phyloP scores from a whole-genome alignment of 2,329 filamentous ascomycete species.

The Macrophomina pseudophaseolina region DNA sequence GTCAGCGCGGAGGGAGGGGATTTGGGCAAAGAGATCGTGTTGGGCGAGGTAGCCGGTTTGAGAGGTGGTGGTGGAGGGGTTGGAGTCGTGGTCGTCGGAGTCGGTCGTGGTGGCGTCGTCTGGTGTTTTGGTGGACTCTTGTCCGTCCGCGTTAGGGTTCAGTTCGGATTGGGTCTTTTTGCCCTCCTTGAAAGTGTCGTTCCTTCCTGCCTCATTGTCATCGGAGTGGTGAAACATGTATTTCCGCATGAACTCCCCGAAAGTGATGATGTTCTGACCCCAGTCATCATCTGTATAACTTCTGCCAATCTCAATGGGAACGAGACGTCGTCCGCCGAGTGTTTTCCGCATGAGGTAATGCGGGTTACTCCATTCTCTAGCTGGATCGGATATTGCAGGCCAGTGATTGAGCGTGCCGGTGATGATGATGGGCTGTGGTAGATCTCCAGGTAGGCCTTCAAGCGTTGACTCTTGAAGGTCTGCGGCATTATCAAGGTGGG shows the following conservation, averaged over 20 bases:
- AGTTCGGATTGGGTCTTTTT: not conserved
- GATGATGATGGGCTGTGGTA: constrained; percentile 68
- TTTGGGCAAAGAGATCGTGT: constrained; percentile 83
- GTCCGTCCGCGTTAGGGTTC: no score
- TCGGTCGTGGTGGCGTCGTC: not conserved
- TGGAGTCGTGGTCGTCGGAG: not conserved
- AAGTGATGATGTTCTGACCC: constrained; percentile 80
- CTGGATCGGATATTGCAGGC: constrained; percentile 70
- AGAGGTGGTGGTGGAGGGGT: no score
- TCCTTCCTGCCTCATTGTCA: not conserved
- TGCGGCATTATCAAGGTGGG: constrained; percentile 29
- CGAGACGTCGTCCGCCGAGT: constrained; percentile 75
- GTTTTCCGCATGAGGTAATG: constrained; percentile 76
- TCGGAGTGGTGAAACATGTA: constrained; percentile 57
- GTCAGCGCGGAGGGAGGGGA: constrained; percentile 76
- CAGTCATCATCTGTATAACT: constrained; percentile 87
- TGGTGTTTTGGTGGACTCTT: not conserved
- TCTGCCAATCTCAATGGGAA: constrained; percentile 84
- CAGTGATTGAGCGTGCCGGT: constrained; percentile 69
- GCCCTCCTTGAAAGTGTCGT: not conserved
- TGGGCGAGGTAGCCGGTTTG: constrained; percentile 81
- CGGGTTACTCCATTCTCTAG: constrained; percentile 72
- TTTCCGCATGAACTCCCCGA: constrained; percentile 69
- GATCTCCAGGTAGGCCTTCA: not conserved
- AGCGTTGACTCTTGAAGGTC: not conserved